phyloP scores from a whole-genome alignment of 176 grass and related monocot genomes.

The Oryza brachyantha region DNA sequence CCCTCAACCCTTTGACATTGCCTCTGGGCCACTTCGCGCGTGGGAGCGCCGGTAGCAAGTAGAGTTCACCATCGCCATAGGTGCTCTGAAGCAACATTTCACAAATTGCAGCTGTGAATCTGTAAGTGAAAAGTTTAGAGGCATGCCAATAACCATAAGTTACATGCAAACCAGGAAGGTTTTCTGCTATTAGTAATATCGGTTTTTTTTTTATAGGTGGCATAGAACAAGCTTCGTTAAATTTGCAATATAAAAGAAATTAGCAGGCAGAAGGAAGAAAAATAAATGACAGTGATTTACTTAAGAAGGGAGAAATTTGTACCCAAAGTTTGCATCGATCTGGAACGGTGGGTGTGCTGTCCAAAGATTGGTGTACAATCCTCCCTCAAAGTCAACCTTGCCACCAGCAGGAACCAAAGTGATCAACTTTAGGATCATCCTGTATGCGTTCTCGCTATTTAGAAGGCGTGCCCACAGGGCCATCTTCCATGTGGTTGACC shows the following conservation, averaged over 20 bases:
- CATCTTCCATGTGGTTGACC: conserved; percentile 93
- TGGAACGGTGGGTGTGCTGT: conserved; percentile 90
- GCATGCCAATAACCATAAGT: neutral
- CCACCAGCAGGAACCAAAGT: conserved; percentile 56
- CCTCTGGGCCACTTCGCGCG: conserved; percentile 60
- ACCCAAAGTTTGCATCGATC: conserved; percentile 89
- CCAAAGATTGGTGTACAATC: conserved; percentile 74
- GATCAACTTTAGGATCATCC: conserved; percentile 61
- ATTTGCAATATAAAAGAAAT: neutral
- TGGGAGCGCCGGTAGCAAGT: conserved; percentile 66
- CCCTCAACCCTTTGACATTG: conserved; percentile 57
- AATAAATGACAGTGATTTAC: neutral
- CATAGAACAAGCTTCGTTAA: neutral
- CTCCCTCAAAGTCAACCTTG: conserved; percentile 54
- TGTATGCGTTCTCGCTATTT: conserved; percentile 66
- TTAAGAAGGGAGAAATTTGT: conserved; percentile 2
- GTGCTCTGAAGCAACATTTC: conserved; percentile 86
- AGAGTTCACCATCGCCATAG: conserved; percentile 33
- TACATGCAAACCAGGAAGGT: neutral
- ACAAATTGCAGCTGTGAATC: conserved; percentile 64
- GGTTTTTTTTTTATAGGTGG: neutral
- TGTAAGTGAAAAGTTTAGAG: conserved; percentile 27
- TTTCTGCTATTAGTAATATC: neutral
- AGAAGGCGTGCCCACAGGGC: conserved; percentile 66
- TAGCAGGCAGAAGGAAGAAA: neutral